Evolutionary conservation across 257 asterid species (phyloP).

Genomic region (Solanum ossicruentum): DNA sequence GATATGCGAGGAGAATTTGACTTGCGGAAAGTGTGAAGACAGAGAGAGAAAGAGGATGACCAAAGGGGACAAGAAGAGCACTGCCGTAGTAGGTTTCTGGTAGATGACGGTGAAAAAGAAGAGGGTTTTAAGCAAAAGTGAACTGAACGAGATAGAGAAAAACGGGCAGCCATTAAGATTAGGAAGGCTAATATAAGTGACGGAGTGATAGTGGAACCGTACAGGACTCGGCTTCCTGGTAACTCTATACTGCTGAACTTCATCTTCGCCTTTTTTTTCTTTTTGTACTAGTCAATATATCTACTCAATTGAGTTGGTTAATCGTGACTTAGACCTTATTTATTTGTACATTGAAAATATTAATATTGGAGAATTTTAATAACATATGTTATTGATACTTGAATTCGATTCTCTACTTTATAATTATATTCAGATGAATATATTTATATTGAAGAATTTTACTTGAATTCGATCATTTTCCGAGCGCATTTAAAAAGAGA

Average conservation of each 20-base stretch:
- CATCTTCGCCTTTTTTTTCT: background rate
- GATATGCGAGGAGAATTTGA: slow-evolving; percentile 5
- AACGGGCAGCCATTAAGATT: slow-evolving; percentile 17
- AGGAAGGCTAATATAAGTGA: background rate
- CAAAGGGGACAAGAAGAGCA: slow-evolving; percentile 65
- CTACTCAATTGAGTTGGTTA: background rate
- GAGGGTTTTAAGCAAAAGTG: slow-evolving; percentile 26
- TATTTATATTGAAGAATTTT: too few species aligned
- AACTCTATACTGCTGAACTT: background rate
- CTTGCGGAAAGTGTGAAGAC: slow-evolving; percentile 26
- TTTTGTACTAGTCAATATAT: background rate
- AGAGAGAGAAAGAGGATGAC: slow-evolving; percentile 57
- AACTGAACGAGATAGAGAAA: slow-evolving; percentile 7
- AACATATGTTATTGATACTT: too few species aligned
- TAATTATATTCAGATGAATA: too few species aligned
- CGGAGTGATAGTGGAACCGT: background rate
- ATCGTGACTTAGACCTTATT: background rate
- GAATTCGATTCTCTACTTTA: too few species aligned
- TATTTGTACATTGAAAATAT: too few species aligned
- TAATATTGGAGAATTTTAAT: too few species aligned
- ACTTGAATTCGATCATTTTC: too few species aligned
- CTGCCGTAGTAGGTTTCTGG: slow-evolving; percentile 27
- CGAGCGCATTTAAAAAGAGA: too few species aligned
- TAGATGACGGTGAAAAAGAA: slow-evolving; percentile 11
- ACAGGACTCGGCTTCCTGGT: background rate